These are phyloP conservation scores for Pseudotsuga menziesii DNA, from an alignment of 75 land plant species.

Conservation along the genomic window DNA sequence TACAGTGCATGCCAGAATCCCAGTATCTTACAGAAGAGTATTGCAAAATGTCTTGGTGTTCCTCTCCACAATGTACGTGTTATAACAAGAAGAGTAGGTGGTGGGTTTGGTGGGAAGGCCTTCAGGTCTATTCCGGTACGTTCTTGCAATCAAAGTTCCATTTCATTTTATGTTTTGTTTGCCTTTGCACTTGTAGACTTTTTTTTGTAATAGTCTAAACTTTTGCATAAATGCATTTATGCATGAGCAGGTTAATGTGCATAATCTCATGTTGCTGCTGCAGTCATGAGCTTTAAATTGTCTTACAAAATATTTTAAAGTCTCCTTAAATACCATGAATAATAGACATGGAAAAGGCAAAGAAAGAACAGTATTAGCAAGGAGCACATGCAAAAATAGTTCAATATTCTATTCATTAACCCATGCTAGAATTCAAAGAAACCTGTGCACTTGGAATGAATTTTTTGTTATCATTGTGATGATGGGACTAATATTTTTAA, in stretches of 20 bases:
- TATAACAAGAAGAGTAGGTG: constrained; percentile 93
- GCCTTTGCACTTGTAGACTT: not conserved
- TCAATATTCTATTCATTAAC: too few species aligned
- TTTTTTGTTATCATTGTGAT: too few species aligned
- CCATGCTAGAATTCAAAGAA: too few species aligned
- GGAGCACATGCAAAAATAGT: too few species aligned
- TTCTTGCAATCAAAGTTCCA: not conserved
- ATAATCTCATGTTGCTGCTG: not conserved
- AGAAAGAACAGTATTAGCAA: too few species aligned
- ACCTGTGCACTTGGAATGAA: too few species aligned
- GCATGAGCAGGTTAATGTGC: not conserved
- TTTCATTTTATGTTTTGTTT: not conserved
- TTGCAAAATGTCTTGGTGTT: constrained; percentile 78
- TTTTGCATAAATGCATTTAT: not conserved
- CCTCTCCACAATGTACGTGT: constrained; percentile 86
- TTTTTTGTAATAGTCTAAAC: too few species aligned
- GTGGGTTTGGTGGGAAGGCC: constrained; percentile 94
- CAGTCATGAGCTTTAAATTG: not conserved
- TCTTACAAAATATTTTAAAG: not conserved
- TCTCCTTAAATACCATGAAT: not conserved
- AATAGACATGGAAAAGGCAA: too few species aligned
- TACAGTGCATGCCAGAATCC: constrained; percentile 76
- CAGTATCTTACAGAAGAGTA: constrained; percentile 28
- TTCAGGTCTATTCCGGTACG: constrained; percentile 57
- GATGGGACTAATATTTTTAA: too few species aligned